These are phyloP conservation scores for Sphaerobolus stellatus DNA, from an alignment of 1,284 basidiomycete species.

Conservation along the genomic window DNA sequence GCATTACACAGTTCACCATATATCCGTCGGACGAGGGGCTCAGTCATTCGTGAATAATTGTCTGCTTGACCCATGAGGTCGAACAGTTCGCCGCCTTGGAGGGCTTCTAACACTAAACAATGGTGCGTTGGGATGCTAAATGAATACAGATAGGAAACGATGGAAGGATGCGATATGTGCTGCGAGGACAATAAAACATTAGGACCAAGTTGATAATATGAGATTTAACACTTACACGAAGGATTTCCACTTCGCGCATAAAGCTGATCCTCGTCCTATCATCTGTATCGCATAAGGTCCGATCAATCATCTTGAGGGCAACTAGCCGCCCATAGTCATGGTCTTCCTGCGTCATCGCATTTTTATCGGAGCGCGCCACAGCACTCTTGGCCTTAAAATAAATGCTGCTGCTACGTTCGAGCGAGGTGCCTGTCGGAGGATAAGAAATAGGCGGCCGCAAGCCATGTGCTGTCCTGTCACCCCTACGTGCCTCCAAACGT, in stretches of 20 bases:
- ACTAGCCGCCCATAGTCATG: slow-evolving; percentile 48
- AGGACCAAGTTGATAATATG: slow-evolving; percentile 14
- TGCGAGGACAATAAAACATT: slow-evolving; percentile 29
- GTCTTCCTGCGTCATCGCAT: slow-evolving; percentile 14
- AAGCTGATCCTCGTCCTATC: slow-evolving; percentile 81
- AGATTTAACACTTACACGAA: slow-evolving; percentile 54
- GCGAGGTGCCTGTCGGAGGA: not conserved
- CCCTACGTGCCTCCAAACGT: slow-evolving; percentile 19
- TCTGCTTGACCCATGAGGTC: slow-evolving; percentile 69
- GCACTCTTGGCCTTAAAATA: slow-evolving; percentile 7
- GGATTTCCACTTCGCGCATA: slow-evolving; percentile 83
- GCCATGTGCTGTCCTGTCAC: slow-evolving; percentile 16
- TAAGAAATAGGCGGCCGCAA: not conserved
- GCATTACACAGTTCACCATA: slow-evolving; percentile 80
- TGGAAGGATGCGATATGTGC: slow-evolving; percentile 84
- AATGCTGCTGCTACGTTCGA: slow-evolving; percentile 5
- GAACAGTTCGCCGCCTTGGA: slow-evolving; percentile 84
- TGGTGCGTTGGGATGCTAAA: slow-evolving; percentile 77
- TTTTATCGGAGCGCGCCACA: slow-evolving; percentile 14
- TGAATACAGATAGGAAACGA: slow-evolving; percentile 72
- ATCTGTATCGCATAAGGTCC: slow-evolving; percentile 52
- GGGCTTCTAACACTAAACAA: slow-evolving; percentile 77
- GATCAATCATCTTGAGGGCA: slow-evolving; percentile 83
- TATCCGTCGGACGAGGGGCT: slow-evolving; percentile 68
- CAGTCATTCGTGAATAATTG: slow-evolving; percentile 48